Evolutionary conservation across 768 basidiomycete species (phyloP).

Genomic region (Epithele typhae): DNA sequence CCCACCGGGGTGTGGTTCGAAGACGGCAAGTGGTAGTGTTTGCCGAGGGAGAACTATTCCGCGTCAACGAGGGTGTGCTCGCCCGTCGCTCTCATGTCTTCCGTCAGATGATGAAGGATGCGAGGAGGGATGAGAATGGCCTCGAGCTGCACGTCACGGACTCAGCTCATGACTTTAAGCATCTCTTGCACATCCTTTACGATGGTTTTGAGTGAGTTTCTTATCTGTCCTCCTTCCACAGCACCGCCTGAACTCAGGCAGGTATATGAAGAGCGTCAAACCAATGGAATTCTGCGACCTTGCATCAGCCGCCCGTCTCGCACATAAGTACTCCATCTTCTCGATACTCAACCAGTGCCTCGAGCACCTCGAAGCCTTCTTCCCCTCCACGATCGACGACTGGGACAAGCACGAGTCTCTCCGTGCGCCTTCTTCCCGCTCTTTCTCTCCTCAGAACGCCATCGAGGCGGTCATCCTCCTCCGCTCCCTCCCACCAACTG

Average conservation of each 20-base stretch:
- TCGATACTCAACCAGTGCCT: too few species aligned
- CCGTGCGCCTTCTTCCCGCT: too few species aligned
- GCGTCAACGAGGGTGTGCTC: constrained; percentile 6
- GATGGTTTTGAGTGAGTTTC: background rate
- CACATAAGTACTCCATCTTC: too few species aligned
- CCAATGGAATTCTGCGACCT: too few species aligned
- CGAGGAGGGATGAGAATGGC: background rate
- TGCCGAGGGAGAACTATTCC: background rate
- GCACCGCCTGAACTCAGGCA: too few species aligned
- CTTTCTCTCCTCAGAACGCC: background rate
- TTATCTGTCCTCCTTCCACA: too few species aligned
- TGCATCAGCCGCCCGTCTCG: too few species aligned
- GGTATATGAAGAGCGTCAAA: too few species aligned
- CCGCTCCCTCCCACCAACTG: too few species aligned
- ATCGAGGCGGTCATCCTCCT: background rate
- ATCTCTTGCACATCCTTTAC: background rate
- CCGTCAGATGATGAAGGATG: constrained; percentile 3
- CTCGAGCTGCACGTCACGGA: background rate
- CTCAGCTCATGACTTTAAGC: background rate
- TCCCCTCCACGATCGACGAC: too few species aligned
- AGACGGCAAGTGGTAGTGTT: constrained; percentile 11
- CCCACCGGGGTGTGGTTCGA: constrained; percentile 8
- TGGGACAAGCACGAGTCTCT: too few species aligned
- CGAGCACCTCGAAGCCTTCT: too few species aligned
- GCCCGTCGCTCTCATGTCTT: constrained; percentile 5